Conservation (phyloP, 202 grass and related monocot species). For the Musa balbisiana region DNA sequence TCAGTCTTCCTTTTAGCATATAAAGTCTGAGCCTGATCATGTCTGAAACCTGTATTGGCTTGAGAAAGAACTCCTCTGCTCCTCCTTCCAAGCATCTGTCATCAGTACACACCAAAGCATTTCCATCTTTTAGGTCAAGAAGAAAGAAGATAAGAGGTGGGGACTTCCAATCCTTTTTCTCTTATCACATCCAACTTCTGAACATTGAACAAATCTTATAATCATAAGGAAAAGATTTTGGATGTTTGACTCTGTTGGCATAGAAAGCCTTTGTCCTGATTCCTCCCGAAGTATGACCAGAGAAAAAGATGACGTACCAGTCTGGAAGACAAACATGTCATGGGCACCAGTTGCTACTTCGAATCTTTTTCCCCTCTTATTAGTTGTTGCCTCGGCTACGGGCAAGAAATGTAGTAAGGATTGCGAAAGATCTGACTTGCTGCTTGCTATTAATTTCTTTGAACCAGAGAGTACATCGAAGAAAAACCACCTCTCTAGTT, state of each 20-base stretch:
- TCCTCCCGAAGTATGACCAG: constrained; percentile 23
- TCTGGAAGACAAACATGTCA: background rate
- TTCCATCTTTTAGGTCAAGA: background rate
- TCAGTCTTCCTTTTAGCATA: constrained; percentile 49
- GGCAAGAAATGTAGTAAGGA: no score
- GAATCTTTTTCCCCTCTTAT: background rate
- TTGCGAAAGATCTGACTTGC: no score
- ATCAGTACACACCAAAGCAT: background rate
- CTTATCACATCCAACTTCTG: constrained; percentile 49
- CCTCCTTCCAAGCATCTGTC: constrained; percentile 88
- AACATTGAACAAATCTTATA: constrained; percentile 31
- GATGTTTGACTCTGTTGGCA: constrained; percentile 9
- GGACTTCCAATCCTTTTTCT: constrained; percentile 21
- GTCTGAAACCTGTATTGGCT: constrained; percentile 81
- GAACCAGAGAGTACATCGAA: no score
- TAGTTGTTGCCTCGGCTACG: background rate
- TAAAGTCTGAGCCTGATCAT: constrained; percentile 81
- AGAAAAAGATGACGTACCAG: background rate
- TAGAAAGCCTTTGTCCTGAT: constrained; percentile 13
- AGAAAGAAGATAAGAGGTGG: constrained; percentile 19
- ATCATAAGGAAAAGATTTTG: constrained; percentile 9
- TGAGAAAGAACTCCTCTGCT: constrained; percentile 94
- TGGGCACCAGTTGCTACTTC: background rate
- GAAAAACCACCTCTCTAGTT: background rate
- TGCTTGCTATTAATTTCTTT: no score